Evolutionary conservation across 1,284 basidiomycete species (phyloP).

Genomic region (Tilletiopsis washingtonensis): DNA sequence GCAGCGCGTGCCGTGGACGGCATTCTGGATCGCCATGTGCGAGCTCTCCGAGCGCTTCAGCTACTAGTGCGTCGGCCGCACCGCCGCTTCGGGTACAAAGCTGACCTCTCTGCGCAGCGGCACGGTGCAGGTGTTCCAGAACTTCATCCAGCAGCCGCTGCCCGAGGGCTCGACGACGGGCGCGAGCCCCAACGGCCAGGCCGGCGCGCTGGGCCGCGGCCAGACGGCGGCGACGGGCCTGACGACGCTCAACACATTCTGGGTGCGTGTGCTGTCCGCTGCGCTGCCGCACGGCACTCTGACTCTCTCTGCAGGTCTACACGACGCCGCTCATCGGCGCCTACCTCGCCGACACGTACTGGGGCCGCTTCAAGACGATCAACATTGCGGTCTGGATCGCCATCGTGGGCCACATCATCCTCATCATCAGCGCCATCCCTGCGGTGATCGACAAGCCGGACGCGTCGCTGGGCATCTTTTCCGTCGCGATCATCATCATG

Average conservation of each 20-base stretch:
- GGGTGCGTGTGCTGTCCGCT: too few species aligned
- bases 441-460: constrained; percentile 55
- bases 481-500: constrained; percentile 44
- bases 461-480: constrained; percentile 59
- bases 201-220: constrained; percentile 41
- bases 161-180: constrained; percentile 32
- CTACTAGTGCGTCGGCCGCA: constrained; percentile 44
- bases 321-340: constrained; percentile 42
- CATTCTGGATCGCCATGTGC: constrained; percentile 41
- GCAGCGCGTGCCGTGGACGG: constrained; percentile 39
- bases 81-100: too few species aligned
- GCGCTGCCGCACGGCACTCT: too few species aligned
- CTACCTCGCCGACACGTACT: constrained; percentile 49
- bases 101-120: too few species aligned
- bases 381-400: constrained; percentile 47
- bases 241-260: constrained; percentile 44
- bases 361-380: constrained; percentile 53
- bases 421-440: constrained; percentile 65
- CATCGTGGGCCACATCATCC: constrained; percentile 58
- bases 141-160: constrained; percentile 37
- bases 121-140: constrained; percentile 36
- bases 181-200: constrained; percentile 10
- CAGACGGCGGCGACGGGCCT: constrained; percentile 42
- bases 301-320: too few species aligned
- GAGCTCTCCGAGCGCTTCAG: constrained; percentile 47